These are phyloP conservation scores for Boletus insuetus DNA, from an alignment of 768 basidiomycete species.

Conservation along the genomic window DNA sequence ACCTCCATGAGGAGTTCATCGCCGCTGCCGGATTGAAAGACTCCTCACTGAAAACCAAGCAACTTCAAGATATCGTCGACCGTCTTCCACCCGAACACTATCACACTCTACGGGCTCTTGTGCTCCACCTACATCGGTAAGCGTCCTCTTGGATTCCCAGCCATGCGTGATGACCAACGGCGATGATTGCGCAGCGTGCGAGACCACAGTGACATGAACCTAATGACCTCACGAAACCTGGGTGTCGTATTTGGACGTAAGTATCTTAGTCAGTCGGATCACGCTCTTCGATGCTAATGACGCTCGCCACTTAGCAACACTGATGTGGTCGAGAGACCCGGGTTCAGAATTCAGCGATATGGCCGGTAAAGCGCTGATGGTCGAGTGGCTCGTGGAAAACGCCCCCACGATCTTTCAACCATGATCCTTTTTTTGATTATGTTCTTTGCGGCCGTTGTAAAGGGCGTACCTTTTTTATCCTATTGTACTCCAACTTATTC, in stretches of 20 bases:
- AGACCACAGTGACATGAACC: constrained; percentile 66
- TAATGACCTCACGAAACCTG: constrained; percentile 93
- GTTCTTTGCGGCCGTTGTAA: too few species aligned
- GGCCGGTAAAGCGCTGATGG: constrained; percentile 89
- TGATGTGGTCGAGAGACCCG: constrained; percentile 87
- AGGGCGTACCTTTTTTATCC: constrained; percentile 5
- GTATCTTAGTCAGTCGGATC: constrained; percentile 28
- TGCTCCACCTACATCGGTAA: constrained; percentile 86
- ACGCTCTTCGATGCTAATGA: background rate
- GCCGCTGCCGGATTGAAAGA: constrained; percentile 71
- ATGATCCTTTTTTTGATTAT: constrained; percentile 1
- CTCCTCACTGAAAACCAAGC: constrained; percentile 50
- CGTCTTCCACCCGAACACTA: constrained; percentile 87
- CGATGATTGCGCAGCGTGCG: constrained; percentile 44
- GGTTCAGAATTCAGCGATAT: constrained; percentile 94
- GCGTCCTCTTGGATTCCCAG: constrained; percentile 12
- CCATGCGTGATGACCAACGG: background rate
- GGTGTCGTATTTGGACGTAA: constrained; percentile 98
- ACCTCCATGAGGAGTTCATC: constrained; percentile 89
- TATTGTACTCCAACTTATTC: constrained; percentile 29
- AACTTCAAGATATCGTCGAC: constrained; percentile 65
- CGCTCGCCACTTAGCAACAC: constrained; percentile 59
- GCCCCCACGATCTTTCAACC: constrained; percentile 52
- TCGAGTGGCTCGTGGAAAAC: constrained; percentile 95
- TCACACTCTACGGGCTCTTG: constrained; percentile 73